Evolutionary conservation across 192 early-diverging fungal genomes (phyloP).

Genomic region (Backusella macrospora): DNA sequence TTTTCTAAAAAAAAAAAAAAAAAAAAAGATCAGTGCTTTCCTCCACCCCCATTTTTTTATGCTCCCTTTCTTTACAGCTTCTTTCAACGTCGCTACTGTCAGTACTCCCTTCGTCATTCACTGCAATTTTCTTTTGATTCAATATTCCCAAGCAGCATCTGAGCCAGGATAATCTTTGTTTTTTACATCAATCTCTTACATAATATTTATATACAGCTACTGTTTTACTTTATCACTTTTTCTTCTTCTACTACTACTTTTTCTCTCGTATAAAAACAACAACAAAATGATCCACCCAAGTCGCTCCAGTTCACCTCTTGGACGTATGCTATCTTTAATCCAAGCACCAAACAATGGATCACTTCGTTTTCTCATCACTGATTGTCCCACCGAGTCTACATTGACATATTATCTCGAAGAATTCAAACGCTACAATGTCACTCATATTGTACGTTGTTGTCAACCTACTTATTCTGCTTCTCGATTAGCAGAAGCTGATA

Average conservation of each 20-base stretch:
- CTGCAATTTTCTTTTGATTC: neutral
- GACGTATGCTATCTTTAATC: conserved; percentile 67
- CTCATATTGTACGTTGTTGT: conserved; percentile 89
- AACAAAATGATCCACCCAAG: conserved; percentile 2
- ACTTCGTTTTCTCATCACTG: conserved; percentile 88
- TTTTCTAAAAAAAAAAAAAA: neutral
- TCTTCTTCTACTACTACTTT: neutral
- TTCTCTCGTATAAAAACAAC: no score
- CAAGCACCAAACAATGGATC: conserved; percentile 50
- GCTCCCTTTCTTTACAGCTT: neutral
- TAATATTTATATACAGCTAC: neutral
- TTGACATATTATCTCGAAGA: conserved; percentile 78
- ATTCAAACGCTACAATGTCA: conserved; percentile 76
- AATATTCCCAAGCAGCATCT: neutral
- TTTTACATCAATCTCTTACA: neutral
- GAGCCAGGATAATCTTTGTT: neutral
- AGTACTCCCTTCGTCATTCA: neutral
- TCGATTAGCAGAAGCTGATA: conserved; percentile 57
- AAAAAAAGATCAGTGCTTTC: no score
- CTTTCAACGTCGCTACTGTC: neutral
- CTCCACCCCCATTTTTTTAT: neutral
- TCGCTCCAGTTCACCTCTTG: conserved; percentile 36
- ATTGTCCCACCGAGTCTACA: conserved; percentile 86
- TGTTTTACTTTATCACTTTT: neutral
- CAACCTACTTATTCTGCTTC: conserved; percentile 80